These are phyloP conservation scores for Colletotrichum coccodes DNA, from an alignment of 2,329 filamentous ascomycete species.

Conservation along the genomic window DNA sequence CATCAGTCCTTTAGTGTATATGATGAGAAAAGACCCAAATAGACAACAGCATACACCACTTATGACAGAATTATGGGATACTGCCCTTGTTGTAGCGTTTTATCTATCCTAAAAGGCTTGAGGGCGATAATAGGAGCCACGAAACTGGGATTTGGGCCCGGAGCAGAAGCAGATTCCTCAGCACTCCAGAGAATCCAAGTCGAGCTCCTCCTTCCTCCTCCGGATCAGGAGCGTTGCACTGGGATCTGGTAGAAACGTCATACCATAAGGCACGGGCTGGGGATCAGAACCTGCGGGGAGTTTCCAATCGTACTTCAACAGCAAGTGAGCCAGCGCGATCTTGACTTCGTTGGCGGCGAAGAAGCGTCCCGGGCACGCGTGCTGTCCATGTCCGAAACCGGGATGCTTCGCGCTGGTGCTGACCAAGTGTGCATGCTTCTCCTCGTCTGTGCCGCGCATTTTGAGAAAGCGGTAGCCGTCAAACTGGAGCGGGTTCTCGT, in stretches of 20 bases:
- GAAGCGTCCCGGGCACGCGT: constrained; percentile 50
- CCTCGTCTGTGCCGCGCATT: constrained; percentile 34
- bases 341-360: constrained; percentile 50
- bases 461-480: constrained; percentile 36
- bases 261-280: not conserved
- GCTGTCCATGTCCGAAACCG: constrained; percentile 47
- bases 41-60: too few species aligned
- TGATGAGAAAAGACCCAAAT: too few species aligned
- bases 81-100: too few species aligned
- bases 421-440: constrained; percentile 44
- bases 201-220: constrained; percentile 18
- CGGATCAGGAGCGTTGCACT: constrained; percentile 3
- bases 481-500: constrained; percentile 34
- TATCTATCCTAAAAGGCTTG: not conserved
- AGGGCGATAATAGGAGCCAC: not conserved
- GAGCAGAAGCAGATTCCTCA: not conserved
- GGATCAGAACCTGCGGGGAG: not conserved
- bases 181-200: constrained; percentile 1
- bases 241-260: constrained; percentile 11
- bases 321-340: constrained; percentile 42
- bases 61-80: too few species aligned
- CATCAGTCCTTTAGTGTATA: too few species aligned
- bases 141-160: too few species aligned
- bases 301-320: constrained; percentile 44
- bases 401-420: constrained; percentile 42